Evolutionary conservation across 1,284 basidiomycete genomes (phyloP), one percentile per base, ranked within the genome.

Genomic region (Fomitopsis pinicola): DNA sequence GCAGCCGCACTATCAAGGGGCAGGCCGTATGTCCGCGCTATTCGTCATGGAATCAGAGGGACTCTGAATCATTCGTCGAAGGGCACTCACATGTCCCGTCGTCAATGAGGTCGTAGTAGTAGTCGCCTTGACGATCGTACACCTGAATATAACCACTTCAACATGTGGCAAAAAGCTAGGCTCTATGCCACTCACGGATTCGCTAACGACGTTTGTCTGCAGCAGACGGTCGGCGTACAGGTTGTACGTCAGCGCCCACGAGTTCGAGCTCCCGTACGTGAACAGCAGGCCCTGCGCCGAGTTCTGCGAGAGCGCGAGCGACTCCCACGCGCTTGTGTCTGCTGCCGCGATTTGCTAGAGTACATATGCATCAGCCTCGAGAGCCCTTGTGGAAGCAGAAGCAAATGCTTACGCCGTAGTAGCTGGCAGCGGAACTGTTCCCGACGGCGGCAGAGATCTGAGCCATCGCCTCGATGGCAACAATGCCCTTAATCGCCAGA

Each of bases 401-500:
- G 6, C 10, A 45, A n/a, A 19, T 1, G 68, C 79, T 64, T 64
- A 82, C 82, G 17, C 74, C 72, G 42, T 86, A 89, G 64, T 84
- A 82, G 5, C 73, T 69, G 36, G 78, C 78, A 62, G 77, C 76
- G 8, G 69, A 71, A 1, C 67, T 72, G 59, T 86, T 72, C 0
- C 83, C 85, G 8, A 87, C 64, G n/a, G 82, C 69, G 1, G 72
- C 67, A 1, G 78, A 78, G 44, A 89, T 86, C 60, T 83, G 76
- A 0, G 82, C 76, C 86, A 89, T 88, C 10, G 80, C 86, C 63
- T 80, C 82, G 68, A 91, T 88, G 28, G 86, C 88, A 53, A 87
- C 75, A 62, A 89, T 88, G 5, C 88, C 69, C 50, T 91, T 91
- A 75, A 91, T 85, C 0, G 88, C 88, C 22, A 90, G 79, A 66